Percentiles rank a stretch among this genome's conserved stretches.
These are phyloP conservation scores for Manihot esculenta DNA, from an alignment of 441 rosid genomes.

Conservation along the genomic window DNA sequence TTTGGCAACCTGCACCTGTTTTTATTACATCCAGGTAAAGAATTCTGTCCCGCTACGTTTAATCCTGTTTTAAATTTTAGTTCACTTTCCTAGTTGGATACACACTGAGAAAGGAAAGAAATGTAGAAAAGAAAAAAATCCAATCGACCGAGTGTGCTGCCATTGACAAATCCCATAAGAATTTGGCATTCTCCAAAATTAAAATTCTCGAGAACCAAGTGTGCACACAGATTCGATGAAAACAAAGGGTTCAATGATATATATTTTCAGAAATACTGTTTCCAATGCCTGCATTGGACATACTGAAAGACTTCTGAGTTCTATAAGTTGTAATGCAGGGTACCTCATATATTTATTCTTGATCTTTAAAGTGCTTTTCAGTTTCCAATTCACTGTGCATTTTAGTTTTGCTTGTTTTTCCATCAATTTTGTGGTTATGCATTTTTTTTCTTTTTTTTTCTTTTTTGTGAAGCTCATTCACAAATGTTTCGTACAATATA, in stretches of 20 bases:
- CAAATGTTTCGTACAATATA: background rate
- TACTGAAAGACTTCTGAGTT: background rate
- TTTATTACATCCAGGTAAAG: conserved; percentile 11
- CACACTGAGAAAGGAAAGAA: background rate
- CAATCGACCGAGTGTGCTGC: background rate
- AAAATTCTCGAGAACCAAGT: background rate
- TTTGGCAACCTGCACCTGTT: conserved; percentile 8
- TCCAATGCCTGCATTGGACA: background rate
- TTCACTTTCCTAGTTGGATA: background rate
- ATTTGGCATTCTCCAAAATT: background rate
- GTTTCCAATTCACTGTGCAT: background rate
- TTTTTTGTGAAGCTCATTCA: background rate
- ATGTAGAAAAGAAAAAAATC: background rate
- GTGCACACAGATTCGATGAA: background rate
- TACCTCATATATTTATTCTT: background rate
- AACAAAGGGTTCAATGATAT: background rate
- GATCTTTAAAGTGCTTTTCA: background rate
- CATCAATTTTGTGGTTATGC: background rate
- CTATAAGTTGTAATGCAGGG: background rate
- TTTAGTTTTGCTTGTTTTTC: background rate
- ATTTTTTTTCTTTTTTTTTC: too few relatives aligned
- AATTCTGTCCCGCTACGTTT: background rate
- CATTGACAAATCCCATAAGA: background rate
- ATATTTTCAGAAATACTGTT: background rate
- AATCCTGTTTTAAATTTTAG: background rate